These are phyloP conservation scores for Cryomyces minteri DNA, from an alignment of 495 filamentous ascomycete genomes.

Conservation along the genomic window DNA sequence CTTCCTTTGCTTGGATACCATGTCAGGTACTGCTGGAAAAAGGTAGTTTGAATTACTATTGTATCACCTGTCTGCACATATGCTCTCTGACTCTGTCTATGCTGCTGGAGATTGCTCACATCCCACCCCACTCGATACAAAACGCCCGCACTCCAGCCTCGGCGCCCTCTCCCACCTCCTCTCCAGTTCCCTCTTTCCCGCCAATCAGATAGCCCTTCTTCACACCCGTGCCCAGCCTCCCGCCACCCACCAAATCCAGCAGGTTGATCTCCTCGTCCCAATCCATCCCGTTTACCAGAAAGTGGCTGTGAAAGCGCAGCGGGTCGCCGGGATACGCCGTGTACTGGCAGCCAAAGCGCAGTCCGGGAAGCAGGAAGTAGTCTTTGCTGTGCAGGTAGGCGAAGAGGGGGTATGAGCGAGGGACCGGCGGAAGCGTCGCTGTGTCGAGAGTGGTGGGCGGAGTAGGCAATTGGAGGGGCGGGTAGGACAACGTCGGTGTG, in stretches of 20 bases:
- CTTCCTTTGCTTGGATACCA: too few relatives aligned
- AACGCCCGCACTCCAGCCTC: slow-evolving; percentile 40
- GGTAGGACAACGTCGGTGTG: slow-evolving; percentile 42
- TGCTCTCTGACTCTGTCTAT: too few relatives aligned
- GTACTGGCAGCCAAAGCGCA: slow-evolving; percentile 89
- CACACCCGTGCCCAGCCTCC: slow-evolving; percentile 77
- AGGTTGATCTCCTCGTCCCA: slow-evolving; percentile 80
- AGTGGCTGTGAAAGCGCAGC: slow-evolving; percentile 86
- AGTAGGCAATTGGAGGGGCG: slow-evolving; percentile 24
- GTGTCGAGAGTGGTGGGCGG: slow-evolving; percentile 5
- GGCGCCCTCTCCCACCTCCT: slow-evolving; percentile 13
- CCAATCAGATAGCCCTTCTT: slow-evolving; percentile 91
- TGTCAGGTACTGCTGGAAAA: too few relatives aligned
- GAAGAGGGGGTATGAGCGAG: slow-evolving; percentile 42
- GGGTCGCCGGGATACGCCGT: slow-evolving; percentile 91
- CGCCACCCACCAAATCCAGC: slow-evolving; percentile 68
- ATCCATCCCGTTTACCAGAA: slow-evolving; percentile 53
- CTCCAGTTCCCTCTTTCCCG: slow-evolving; percentile 23
- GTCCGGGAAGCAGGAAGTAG: slow-evolving; percentile 79
- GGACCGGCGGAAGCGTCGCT: slow-evolving; percentile 23
- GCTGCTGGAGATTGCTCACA: too few relatives aligned
- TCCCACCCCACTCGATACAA: slow-evolving; percentile 52
- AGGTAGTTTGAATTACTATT: too few relatives aligned
- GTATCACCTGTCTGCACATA: too few relatives aligned
- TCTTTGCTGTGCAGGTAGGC: slow-evolving; percentile 56